Evolutionary conservation across 345 rosid genomes (phyloP).

Genomic region (Dovyalis caffra): DNA sequence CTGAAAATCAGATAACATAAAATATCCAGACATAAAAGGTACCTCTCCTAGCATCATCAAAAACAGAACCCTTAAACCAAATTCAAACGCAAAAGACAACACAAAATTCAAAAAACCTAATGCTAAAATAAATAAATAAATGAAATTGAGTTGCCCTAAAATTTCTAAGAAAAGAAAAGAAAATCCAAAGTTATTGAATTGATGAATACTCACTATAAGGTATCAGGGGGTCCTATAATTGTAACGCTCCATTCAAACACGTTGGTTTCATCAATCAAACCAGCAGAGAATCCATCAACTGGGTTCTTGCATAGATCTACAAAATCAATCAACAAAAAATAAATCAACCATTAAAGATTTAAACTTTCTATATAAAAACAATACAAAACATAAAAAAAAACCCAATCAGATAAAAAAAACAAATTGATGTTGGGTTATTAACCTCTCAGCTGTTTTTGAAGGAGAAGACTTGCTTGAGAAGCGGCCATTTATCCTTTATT

Average conservation of each 20-base stretch:
- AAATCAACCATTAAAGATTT: not conserved
- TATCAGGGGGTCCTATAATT: slow-evolving; percentile 95
- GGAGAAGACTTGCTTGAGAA: slow-evolving; percentile 91
- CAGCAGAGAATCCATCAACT: slow-evolving; percentile 98
- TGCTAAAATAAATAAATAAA: not conserved
- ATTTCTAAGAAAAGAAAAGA: not conserved
- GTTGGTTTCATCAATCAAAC: slow-evolving; percentile 87
- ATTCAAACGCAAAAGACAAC: not conserved
- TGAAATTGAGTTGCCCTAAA: not conserved
- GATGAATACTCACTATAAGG: slow-evolving; percentile 60
- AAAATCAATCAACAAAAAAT: slow-evolving; percentile 9
- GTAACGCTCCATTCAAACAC: slow-evolving; percentile 95
- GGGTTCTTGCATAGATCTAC: slow-evolving; percentile 98
- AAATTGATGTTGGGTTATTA: not conserved
- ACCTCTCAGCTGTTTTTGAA: slow-evolving; percentile 94
- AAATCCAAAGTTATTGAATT: not conserved
- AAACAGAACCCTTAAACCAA: not conserved
- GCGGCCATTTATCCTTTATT: slow-evolving; percentile 18
- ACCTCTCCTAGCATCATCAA: not conserved
- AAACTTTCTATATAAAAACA: not conserved
- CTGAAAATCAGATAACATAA: not conserved
- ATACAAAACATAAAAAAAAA: slow-evolving; percentile 6
- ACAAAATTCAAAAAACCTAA: not conserved
- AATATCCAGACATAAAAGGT: not conserved
- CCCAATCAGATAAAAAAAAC: not conserved